Evolutionary conservation across 2,329 filamentous ascomycete genomes (phyloP), one percentile per base, ranked within the genome.

Genomic region (Apiospora aurea): DNA sequence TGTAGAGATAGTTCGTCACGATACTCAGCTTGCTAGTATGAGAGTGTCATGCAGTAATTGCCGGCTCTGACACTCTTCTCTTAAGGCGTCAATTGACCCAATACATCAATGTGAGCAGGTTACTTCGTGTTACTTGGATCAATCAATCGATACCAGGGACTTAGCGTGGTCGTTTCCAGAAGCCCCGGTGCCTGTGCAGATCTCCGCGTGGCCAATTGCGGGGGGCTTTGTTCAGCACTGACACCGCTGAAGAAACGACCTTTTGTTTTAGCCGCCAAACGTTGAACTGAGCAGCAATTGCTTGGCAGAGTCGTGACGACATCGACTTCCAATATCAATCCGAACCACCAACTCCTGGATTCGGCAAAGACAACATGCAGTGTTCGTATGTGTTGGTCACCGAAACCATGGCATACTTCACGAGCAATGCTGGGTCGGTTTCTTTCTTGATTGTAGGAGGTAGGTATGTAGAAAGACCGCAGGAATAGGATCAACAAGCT

Each of bases 271-370:
- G 10, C 29, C 18, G 53, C 53, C 29, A 38, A 61, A 61, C 53
- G 26, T 38, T 61, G 53, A 29, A 21, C 57, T 64, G 57, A 38
- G 57, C 57, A 16, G 8, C 13, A 18, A 46, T 16, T 38, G 10
- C 57, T 64, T 41, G 57, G 57, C 57, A 41, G 41, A 64, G 57
- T 64, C 57, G 34, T 64, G 57, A 64, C 57, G 57, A 64, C 57
- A 64, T 64, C 16, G 57, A 64, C 29, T 64, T 10, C 41, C 18
- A 13, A 38, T 41, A 64, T 41, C 16, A 57, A 64, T 41, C 16
- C 34, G 26, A 34, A 57, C 51, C 26, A 16, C 18, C 16, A 2
- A 10, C 26, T 57, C 6, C 26, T 29, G 16, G 1, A 18, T 18
- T 57, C 26, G 14, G 16, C 26, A 57, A 29, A 57, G 13, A 18